Conservation (phyloP, 805 yeast species). For the Limtongozyma cylindracea region DNA sequence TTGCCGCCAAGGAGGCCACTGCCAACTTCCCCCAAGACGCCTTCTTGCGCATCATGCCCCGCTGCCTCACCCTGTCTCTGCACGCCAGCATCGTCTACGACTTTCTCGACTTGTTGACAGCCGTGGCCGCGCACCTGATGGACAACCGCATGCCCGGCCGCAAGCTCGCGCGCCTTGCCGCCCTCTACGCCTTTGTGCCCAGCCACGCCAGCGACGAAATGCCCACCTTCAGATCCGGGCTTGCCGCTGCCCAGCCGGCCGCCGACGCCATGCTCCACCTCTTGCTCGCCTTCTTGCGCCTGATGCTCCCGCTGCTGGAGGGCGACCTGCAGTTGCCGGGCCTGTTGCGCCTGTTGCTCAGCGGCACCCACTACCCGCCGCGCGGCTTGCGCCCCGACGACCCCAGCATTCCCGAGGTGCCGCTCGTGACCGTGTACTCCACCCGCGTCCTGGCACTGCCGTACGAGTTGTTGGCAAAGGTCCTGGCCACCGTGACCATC, state of each 20-base stretch:
- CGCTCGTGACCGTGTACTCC: conserved; percentile 32
- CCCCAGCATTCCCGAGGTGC: conserved; percentile 21
- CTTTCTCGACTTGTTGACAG: conserved; percentile 57
- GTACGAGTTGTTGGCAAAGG: conserved; percentile 28
- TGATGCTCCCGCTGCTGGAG: conserved; percentile 50
- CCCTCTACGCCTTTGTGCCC: conserved; percentile 62
- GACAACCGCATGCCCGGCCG: conserved; percentile 59
- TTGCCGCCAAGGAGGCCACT: conserved; percentile 35
- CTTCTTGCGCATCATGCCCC: conserved; percentile 64
- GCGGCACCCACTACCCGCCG: conserved; percentile 60
- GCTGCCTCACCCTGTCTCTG: conserved; percentile 57
- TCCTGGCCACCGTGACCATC: conserved; percentile 49
- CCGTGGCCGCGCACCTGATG: conserved; percentile 56
- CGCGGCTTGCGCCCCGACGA: conserved; percentile 10
- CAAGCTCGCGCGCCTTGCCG: conserved; percentile 59
- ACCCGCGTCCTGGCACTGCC: conserved; percentile 21
- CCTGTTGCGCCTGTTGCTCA: conserved; percentile 35
- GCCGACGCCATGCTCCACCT: conserved; percentile 74
- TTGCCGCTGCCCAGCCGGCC: conserved; percentile 55
- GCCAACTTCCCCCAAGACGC: conserved; percentile 47
- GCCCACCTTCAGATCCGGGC: conserved; percentile 38
- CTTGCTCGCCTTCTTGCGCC: conserved; percentile 47
- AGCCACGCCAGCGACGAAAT: conserved; percentile 10
- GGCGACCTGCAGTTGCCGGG: conserved; percentile 35
- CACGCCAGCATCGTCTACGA: conserved; percentile 82